Conservation (phyloP, 495 filamentous ascomycete genomes). For the Daldinia caldariorum region DNA sequence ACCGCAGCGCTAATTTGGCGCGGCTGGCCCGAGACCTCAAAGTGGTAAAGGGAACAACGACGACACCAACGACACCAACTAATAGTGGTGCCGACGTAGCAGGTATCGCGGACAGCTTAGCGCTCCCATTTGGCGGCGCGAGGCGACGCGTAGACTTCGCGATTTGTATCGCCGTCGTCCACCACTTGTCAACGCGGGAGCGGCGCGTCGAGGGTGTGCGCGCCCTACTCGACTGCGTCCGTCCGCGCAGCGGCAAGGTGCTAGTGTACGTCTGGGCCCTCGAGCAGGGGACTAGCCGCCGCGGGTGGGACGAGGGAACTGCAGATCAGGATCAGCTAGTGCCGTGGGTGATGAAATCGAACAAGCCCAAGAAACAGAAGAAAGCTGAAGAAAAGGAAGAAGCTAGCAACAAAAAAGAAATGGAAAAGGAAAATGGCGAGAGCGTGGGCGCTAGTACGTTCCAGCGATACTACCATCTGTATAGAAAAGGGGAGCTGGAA, state of each 20-base stretch:
- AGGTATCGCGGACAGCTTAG: slow-evolving; percentile 76
- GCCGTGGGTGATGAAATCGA: slow-evolving; percentile 82
- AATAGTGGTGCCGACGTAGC: slow-evolving; percentile 44
- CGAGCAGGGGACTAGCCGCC: slow-evolving; percentile 86
- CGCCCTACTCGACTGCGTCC: slow-evolving; percentile 74
- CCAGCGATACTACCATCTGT: slow-evolving; percentile 95
- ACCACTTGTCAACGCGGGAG: slow-evolving; percentile 87
- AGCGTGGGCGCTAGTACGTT: slow-evolving; percentile 58
- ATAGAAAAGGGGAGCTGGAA: slow-evolving; percentile 86
- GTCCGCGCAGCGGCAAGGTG: slow-evolving; percentile 66
- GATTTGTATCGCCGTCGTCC: slow-evolving; percentile 92
- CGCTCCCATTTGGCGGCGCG: slow-evolving; percentile 70
- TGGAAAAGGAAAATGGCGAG: slow-evolving; percentile 19
- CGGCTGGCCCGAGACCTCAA: slow-evolving; percentile 74
- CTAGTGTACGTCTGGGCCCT: slow-evolving; percentile 97
- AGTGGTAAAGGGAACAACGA: slow-evolving; percentile 55
- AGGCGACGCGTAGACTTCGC: slow-evolving; percentile 83
- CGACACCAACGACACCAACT: no score
- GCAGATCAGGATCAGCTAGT: slow-evolving; percentile 94
- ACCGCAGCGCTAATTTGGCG: slow-evolving; percentile 82
- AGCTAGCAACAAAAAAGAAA: slow-evolving; percentile 26
- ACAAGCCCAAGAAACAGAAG: slow-evolving; percentile 47
- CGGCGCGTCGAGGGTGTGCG: slow-evolving; percentile 78
- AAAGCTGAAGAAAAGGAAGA: slow-evolving; percentile 30
- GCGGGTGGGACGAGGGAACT: slow-evolving; percentile 86